phyloP scores from a whole-genome alignment of 805 yeast species.

The Phaffomyces antillensis region DNA sequence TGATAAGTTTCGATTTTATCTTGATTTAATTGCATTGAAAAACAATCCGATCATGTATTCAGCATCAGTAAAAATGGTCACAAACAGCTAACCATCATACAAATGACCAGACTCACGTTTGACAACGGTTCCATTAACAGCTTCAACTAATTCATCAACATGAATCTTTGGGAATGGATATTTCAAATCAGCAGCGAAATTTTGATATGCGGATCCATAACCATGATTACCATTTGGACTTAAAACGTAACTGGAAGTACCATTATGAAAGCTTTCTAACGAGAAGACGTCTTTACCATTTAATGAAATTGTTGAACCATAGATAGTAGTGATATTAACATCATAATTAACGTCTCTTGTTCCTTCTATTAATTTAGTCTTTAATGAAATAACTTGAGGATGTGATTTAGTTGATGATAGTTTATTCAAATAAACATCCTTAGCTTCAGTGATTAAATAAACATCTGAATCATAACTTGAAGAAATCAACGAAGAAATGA shows the following conservation, averaged over 20 bases:
- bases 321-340: slow-evolving; percentile 17
- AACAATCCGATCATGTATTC: neutral
- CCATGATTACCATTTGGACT: slow-evolving; percentile 43
- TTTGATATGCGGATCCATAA: slow-evolving; percentile 29
- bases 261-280: slow-evolving; percentile 31
- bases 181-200: slow-evolving; percentile 19
- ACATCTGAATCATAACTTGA: slow-evolving; percentile 8
- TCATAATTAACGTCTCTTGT: slow-evolving; percentile 10
- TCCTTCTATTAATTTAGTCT: slow-evolving; percentile 10
- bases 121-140: slow-evolving; percentile 28
- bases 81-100: no score
- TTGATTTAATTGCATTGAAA: neutral
- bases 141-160: slow-evolving; percentile 29
- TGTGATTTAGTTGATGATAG: slow-evolving; percentile 12
- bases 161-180: slow-evolving; percentile 18
- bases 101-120: slow-evolving; percentile 12
- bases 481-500: slow-evolving; percentile 13
- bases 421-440: neutral
- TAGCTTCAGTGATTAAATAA: slow-evolving; percentile 9
- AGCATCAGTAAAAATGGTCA: neutral
- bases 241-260: slow-evolving; percentile 36
- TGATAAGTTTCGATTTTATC: no score
- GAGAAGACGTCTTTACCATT: slow-evolving; percentile 15
- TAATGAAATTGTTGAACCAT: slow-evolving; percentile 14
- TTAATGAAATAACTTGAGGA: slow-evolving; percentile 12